Conservation (phyloP, 2,329 filamentous ascomycete species). For the Endoconidiophora laricicola region DNA sequence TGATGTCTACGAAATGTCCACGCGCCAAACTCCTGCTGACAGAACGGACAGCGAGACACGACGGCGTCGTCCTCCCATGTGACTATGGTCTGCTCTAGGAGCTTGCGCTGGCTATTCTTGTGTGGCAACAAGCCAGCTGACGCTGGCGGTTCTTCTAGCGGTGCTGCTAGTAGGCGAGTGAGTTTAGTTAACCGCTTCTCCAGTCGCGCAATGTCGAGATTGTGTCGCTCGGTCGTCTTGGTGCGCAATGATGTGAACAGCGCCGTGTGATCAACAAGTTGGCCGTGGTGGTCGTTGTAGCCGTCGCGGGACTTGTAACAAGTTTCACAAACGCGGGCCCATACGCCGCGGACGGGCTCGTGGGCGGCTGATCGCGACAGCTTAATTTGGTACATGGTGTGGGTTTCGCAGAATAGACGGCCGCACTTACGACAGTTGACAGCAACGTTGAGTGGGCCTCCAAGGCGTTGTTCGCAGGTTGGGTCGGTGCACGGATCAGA, state of each 20-base stretch:
- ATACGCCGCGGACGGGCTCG: constrained; percentile 76
- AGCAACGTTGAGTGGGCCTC: constrained; percentile 62
- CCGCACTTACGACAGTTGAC: constrained; percentile 93
- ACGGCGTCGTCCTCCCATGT: constrained; percentile 84
- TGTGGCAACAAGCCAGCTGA: constrained; percentile 40
- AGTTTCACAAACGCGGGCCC: constrained; percentile 96
- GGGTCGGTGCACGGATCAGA: constrained; percentile 79
- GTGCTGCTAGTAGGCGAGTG: constrained; percentile 64
- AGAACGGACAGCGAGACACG: constrained; percentile 76
- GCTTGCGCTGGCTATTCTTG: constrained; percentile 54
- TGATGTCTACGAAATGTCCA: constrained; percentile 91
- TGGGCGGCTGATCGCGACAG: constrained; percentile 75
- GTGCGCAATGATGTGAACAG: constrained; percentile 55
- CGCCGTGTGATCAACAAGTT: constrained; percentile 54
- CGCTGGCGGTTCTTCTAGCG: constrained; percentile 46
- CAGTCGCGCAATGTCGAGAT: constrained; percentile 72
- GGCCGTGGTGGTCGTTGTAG: constrained; percentile 75
- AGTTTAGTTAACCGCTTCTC: constrained; percentile 87
- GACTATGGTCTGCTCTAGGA: constrained; percentile 79
- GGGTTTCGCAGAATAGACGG: constrained; percentile 84
- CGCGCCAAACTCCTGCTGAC: constrained; percentile 83
- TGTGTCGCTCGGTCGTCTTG: constrained; percentile 65
- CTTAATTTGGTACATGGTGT: constrained; percentile 99
- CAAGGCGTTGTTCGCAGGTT: constrained; percentile 58
- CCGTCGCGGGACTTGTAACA: constrained; percentile 94